Percentiles rank a stretch among this genome's conserved stretches.
These are phyloP conservation scores for Paecilomyces sp. DNA, from an alignment of 2,329 filamentous ascomycete genomes.

Conservation along the genomic window DNA sequence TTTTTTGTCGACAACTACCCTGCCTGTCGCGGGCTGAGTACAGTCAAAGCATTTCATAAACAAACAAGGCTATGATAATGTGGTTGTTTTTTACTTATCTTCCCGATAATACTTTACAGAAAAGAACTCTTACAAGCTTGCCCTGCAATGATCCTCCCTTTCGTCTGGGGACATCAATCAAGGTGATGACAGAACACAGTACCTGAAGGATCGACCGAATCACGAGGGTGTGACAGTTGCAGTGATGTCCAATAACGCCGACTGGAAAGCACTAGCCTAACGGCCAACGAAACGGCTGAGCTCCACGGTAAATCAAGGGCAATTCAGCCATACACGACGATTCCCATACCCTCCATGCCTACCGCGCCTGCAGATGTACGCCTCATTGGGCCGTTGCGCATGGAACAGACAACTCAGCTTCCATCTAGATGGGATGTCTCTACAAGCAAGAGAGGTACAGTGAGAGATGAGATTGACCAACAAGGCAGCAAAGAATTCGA, in stretches of 20 bases:
- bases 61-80: no score
- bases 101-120: background rate
- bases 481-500: background rate
- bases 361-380: background rate
- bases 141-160: background rate
- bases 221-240: background rate
- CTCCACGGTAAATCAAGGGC: background rate
- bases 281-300: background rate
- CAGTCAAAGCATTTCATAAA: background rate
- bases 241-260: background rate
- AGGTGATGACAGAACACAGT: background rate
- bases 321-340: background rate
- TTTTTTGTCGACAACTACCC: background rate
- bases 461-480: background rate
- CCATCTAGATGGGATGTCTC: constrained; percentile 5
- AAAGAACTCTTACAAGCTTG: background rate
- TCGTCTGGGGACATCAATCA: background rate
- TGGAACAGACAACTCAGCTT: constrained; percentile 12
- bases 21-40: background rate
- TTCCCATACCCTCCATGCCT: background rate
- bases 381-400: constrained; percentile 3
- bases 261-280: background rate
- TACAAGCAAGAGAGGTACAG: background rate
- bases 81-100: no score
- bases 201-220: constrained; percentile 1